Base-by-base conservation (phyloP, 768 basidiomycete genomes). In the Scleroderma bovista region DNA sequence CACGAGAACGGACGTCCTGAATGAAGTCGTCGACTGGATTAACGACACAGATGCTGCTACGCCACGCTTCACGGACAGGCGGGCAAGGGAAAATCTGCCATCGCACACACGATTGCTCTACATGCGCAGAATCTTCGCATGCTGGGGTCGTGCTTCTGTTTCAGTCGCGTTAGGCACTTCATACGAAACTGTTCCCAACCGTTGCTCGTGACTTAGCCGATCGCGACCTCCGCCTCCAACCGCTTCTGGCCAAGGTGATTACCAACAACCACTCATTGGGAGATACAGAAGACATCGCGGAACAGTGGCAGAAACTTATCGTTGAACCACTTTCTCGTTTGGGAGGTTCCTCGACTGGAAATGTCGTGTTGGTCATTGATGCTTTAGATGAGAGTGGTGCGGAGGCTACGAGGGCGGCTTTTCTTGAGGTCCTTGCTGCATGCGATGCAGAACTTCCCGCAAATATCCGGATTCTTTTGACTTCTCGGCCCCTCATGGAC, bases 401-500 rank as follows among this genome's bases (percentile, higher is more conserved):
- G 22, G 38, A 47, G 12, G 36, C 22, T 7, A 15, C 43, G 38
- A 55, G 55, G 13, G 42, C 40, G 16, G 37, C n/a, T 8, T 50
- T 66, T 39, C 54, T 67, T 17, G 8, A 19, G 11, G 31, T 51
- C n/a, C 66, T 73, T 6, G 66, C 72, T 3, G 72, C 66, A 50
- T 73, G 74, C 36, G 61, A 67, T 0, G 66, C 71, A 1, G 68
- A 73, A 36, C 66, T 75, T 26, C 72, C 74, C 0, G 53, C 72
- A 24, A 64, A 72, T 29, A 75, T 73, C 29, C 67, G 60, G 32
- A 58, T 72, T 47, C 41, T 71, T 12, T 40, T 72, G 31, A 71
- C 70, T 13, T 58, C 63, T 12, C 64, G 66, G 10, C 63, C 66
- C 15, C 61, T 65, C 36, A 33, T 31, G 3, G 68, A 68, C 34